Evolutionary conservation across 768 basidiomycete species (phyloP).

Genomic region (Termitomyces sp.): DNA sequence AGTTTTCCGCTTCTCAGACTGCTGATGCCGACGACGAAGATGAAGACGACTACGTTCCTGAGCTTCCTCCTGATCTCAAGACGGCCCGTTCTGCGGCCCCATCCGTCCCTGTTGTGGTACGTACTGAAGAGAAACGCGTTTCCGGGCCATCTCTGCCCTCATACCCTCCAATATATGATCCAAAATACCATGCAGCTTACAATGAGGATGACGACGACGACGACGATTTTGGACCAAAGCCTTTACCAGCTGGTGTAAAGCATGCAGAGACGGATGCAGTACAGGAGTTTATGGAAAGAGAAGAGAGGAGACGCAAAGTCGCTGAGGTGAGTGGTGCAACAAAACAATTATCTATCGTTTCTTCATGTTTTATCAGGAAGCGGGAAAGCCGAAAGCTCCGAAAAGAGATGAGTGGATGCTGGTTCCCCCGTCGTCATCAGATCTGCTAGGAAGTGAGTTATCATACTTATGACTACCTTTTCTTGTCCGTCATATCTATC

Average conservation of each 20-base stretch:
- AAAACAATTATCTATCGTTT: neutral
- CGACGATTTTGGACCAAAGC: constrained; percentile 84
- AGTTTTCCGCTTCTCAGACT: constrained; percentile 19
- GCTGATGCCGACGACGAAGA: constrained; percentile 27
- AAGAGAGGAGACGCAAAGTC: constrained; percentile 69
- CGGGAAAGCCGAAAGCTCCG: constrained; percentile 67
- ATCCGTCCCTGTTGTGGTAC: constrained; percentile 16
- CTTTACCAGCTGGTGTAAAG: constrained; percentile 47
- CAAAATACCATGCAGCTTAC: constrained; percentile 17
- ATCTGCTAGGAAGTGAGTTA: constrained; percentile 69
- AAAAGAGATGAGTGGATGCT: constrained; percentile 99
- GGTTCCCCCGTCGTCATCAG: constrained; percentile 80
- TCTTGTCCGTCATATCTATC: neutral
- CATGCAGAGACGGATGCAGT: constrained; percentile 58
- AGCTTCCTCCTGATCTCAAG: constrained; percentile 67
- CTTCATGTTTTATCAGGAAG: constrained; percentile 44
- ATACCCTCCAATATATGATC: constrained; percentile 29
- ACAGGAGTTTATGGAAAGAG: constrained; percentile 77
- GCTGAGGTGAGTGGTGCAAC: constrained; percentile 44
- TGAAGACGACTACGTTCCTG: constrained; percentile 69
- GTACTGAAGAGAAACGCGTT: constrained; percentile 27
- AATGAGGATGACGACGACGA: constrained; percentile 58
- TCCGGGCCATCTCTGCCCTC: constrained; percentile 53
- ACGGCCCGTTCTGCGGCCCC: constrained; percentile 31
- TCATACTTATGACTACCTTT: neutral